Evolutionary conservation across 768 basidiomycete genomes (phyloP).

Genomic region (Hypholoma sublateritium): DNA sequence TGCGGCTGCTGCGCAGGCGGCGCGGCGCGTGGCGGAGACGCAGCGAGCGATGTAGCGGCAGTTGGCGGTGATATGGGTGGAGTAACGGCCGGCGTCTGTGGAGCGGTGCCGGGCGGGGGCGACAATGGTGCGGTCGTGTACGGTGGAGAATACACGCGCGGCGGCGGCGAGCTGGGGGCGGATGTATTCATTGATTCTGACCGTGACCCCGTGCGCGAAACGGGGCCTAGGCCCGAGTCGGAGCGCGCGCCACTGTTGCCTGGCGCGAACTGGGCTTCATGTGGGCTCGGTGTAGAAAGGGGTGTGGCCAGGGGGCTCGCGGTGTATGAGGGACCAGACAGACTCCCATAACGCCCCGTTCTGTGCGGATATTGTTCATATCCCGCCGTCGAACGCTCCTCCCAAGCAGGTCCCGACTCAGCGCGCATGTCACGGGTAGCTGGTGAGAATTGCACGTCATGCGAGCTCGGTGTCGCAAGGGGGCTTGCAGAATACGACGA

Average conservation of each 20-base stretch:
- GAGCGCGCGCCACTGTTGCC: neutral
- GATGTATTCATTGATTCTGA: neutral
- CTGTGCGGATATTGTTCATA: neutral
- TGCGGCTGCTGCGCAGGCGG: slow-evolving; percentile 14
- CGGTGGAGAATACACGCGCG: neutral
- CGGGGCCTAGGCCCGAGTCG: neutral
- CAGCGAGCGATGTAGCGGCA: neutral
- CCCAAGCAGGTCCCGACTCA: no score
- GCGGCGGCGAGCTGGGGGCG: neutral
- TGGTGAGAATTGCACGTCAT: neutral
- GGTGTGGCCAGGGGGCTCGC: neutral
- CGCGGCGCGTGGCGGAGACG: neutral
- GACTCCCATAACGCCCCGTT: neutral
- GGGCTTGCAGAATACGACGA: neutral
- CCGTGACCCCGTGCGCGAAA: neutral
- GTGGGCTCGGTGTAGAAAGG: neutral
- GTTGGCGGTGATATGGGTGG: neutral
- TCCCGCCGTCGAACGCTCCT: no score
- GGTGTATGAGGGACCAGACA: neutral
- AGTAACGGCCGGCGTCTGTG: neutral
- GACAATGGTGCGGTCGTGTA: neutral
- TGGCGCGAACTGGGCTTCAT: neutral
- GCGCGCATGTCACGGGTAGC: no score
- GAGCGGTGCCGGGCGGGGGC: neutral
- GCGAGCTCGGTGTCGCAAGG: slow-evolving; percentile 1